phyloP scores from a whole-genome alignment of 2,329 filamentous ascomycete species.

The Alternaria sp. region DNA sequence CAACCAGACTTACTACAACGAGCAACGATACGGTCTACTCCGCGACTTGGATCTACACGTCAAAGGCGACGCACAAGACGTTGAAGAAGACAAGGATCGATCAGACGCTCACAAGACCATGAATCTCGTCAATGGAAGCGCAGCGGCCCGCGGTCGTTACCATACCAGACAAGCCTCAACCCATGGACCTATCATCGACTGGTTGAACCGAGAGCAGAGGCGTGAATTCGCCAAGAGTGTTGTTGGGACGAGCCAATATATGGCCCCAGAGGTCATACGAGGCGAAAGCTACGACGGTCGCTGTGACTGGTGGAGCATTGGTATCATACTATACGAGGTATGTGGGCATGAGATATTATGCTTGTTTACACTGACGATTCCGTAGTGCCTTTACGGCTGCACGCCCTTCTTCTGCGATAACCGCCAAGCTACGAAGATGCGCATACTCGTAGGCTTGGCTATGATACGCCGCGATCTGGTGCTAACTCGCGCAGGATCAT shows the following conservation, averaged over 20 bases:
- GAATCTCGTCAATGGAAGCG: slow-evolving; percentile 46
- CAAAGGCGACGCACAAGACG: slow-evolving; percentile 75
- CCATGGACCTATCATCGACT: slow-evolving; percentile 47
- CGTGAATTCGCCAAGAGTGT: slow-evolving; percentile 80
- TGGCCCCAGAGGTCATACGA: slow-evolving; percentile 91
- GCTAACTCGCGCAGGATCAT: slow-evolving; percentile 66
- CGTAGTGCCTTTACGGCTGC: slow-evolving; percentile 81
- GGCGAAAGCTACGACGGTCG: slow-evolving; percentile 86
- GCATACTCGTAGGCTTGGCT: slow-evolving; percentile 70
- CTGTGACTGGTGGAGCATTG: slow-evolving; percentile 97
- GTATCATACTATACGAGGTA: slow-evolving; percentile 87
- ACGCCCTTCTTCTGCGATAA: slow-evolving; percentile 88
- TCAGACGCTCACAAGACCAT: slow-evolving; percentile 61
- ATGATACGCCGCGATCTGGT: not conserved
- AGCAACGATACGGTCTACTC: slow-evolving; percentile 79
- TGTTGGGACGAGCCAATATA: slow-evolving; percentile 96
- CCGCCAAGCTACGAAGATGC: slow-evolving; percentile 81
- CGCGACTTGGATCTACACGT: slow-evolving; percentile 77
- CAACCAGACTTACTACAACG: slow-evolving; percentile 84
- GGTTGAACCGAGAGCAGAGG: slow-evolving; percentile 58
- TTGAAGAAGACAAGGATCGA: slow-evolving; percentile 54
- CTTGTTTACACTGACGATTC: not conserved
- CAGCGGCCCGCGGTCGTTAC: slow-evolving; percentile 19
- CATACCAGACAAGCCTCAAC: slow-evolving; percentile 28
- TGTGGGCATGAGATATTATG: slow-evolving; percentile 3